A percentile compares a stretch with the other conserved stretches of the same genome.
Conservation (phyloP, 2,329 filamentous ascomycete species). For the Sarocladium kiliense region DNA sequence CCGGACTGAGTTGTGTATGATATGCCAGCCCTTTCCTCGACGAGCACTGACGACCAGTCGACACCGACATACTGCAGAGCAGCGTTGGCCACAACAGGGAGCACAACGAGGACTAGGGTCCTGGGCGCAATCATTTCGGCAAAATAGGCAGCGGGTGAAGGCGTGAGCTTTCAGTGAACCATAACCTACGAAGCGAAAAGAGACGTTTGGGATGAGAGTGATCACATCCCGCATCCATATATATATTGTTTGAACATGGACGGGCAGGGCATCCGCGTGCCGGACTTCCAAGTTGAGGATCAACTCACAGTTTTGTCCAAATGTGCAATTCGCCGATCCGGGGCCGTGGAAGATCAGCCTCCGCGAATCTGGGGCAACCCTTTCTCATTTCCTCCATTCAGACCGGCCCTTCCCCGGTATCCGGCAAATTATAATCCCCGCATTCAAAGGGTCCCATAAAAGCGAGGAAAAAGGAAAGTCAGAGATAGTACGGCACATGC, state of each 20-base stretch:
- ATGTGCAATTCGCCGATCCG: conserved; percentile 2
- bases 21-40: conserved; percentile 58
- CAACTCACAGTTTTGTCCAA: background rate
- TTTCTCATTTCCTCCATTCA: conserved; percentile 1
- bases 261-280: background rate
- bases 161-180: background rate
- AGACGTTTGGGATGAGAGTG: too few species aligned
- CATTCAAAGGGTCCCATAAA: background rate
- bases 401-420: too few species aligned
- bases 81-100: background rate
- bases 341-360: conserved; percentile 5
- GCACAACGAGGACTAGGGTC: background rate
- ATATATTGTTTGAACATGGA: too few species aligned
- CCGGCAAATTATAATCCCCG: background rate
- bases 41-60: conserved; percentile 63
- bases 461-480: background rate
- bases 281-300: background rate
- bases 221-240: too few species aligned
- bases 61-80: conserved; percentile 57
- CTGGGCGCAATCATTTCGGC: background rate
- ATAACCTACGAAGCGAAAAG: too few species aligned
- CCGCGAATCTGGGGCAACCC: conserved; percentile 1
- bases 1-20: conserved; percentile 55
- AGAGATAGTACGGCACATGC: background rate
- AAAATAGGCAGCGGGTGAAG: background rate